Evolutionary conservation across 2,329 filamentous ascomycete species (phyloP).

Genomic region (Botrytis cinerea): DNA sequence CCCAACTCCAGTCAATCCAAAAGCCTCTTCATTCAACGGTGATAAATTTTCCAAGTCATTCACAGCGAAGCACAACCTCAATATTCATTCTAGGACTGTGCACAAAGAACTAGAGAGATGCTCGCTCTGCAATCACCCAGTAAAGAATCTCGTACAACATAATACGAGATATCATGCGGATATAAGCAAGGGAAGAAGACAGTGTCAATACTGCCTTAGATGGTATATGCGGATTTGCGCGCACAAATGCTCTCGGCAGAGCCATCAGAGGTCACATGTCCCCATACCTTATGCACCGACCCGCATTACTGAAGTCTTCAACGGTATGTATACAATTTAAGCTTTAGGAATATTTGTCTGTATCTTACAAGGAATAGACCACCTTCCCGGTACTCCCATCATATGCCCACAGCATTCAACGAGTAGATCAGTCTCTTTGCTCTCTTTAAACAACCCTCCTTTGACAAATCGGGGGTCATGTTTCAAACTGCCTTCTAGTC

Average conservation of each 20-base stretch:
- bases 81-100: too few relatives aligned
- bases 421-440: not conserved
- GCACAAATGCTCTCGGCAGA: not conserved
- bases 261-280: not conserved
- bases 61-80: not conserved
- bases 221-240: not conserved
- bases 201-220: not conserved
- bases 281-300: not conserved
- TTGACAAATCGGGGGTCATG: not conserved
- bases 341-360: not conserved
- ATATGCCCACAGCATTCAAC: not conserved
- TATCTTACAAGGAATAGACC: not conserved
- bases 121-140: not conserved
- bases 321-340: not conserved
- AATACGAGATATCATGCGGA: not conserved
- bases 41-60: not conserved
- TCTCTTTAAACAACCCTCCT: not conserved
- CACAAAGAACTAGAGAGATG: not conserved
- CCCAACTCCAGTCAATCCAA: not conserved
- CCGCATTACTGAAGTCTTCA: not conserved
- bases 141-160: not conserved
- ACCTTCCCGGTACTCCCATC: not conserved
- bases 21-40: not conserved
- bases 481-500: rapidly evolving
- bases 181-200: not conserved